Evolutionary conservation across 75 land plant species (phyloP), one percentile per base, ranked within the genome.

Genomic region (Selaginella tamariscina): DNA sequence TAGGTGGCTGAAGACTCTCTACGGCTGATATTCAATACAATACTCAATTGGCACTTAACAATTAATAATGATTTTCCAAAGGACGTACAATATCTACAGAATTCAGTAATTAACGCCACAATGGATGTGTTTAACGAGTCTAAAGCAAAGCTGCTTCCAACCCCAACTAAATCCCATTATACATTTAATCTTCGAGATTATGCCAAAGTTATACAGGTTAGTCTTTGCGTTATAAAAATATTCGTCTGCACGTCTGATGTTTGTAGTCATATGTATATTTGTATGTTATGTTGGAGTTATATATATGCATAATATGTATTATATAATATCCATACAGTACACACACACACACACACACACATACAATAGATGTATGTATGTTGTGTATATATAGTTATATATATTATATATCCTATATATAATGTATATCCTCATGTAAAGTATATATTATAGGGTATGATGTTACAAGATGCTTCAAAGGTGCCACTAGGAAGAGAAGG

Each of bases 141-240:
- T 1, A 77, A 68, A 31, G 66, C 55, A 0, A 67, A 77, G 39
- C 71, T 77, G 23, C 75, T 77, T 33, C 79, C 79, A 31, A 77
- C 79, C 27, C 79, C 79, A 15, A 77, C 66, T 5, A 77, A 73
- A 64, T 77, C 75, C 22, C 79, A 77, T 54, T 77, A 77, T 27
- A 77, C 79, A 11, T 77, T 77, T 55, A 77, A 77, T 54, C 70
- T 77, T 23, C 63, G 79, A 32, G 79, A 77, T 32, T 77, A 73
- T 73, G 79, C 79, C 2, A 75, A 74, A 31, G 79, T 77, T 20
- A 77, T 77, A 21, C 79, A 77, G 31, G 79, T 77, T 23, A 64
- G 68, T 65, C 8, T 31, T 15, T 15, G 1, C 20, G 20, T 69
- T 56, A 8, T 59, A 39, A 39, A 15, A 39, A 39, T 5, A n/a